phyloP scores from a whole-genome alignment of 495 filamentous ascomycete species.

The Podospora comata region DNA sequence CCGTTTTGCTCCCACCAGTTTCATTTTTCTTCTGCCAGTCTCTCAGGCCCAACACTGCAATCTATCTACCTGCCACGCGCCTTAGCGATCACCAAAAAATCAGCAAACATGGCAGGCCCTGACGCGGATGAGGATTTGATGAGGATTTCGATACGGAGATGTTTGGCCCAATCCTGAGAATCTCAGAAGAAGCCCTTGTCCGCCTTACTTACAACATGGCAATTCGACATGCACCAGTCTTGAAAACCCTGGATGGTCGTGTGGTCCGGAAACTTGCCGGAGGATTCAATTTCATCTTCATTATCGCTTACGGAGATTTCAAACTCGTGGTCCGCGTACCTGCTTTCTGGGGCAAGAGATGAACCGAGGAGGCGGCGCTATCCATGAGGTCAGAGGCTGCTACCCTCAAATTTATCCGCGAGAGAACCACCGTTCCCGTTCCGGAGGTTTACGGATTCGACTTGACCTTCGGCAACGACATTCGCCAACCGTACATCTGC shows the following conservation, averaged over 20 bases:
- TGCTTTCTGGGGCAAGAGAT: background rate
- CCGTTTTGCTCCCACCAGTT: background rate
- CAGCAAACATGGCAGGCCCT: background rate
- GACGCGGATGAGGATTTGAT: background rate
- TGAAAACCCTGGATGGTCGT: no score
- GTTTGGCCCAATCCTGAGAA: background rate
- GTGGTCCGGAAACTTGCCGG: no score
- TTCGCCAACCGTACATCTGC: background rate
- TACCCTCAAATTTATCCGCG: background rate
- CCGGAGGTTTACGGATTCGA: background rate
- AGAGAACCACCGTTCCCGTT: background rate
- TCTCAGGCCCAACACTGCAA: background rate
- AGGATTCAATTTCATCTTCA: background rate
- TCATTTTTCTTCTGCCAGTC: background rate
- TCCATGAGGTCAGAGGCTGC: background rate
- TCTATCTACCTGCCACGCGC: background rate
- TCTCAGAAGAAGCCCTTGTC: background rate
- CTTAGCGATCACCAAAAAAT: background rate
- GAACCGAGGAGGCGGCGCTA: background rate
- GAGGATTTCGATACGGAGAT: background rate
- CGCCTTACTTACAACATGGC: background rate
- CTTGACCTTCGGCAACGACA: background rate
- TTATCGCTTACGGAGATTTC: background rate
- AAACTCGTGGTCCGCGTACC: background rate
- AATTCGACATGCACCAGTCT: background rate